Evolutionary conservation across 2,329 filamentous ascomycete genomes (phyloP).

Genomic region (Colletotrichum eleusines): DNA sequence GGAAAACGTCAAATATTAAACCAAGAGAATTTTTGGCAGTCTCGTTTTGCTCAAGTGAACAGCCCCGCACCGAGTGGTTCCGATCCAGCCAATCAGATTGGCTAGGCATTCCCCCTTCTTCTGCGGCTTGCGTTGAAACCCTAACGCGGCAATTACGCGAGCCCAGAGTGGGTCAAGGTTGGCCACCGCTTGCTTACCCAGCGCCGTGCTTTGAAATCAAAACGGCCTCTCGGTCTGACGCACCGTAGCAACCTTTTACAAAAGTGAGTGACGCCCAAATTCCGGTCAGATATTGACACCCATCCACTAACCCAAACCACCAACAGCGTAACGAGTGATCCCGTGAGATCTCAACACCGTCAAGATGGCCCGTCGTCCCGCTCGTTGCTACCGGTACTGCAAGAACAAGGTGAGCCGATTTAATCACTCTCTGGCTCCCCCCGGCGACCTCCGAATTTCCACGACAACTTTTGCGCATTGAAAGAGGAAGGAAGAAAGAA

Average conservation of each 20-base stretch:
- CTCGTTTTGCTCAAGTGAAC: constrained; percentile 20
- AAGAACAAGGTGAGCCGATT: constrained; percentile 93
- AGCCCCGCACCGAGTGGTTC: not conserved
- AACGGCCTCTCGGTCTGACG: constrained; percentile 48
- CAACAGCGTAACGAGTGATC: constrained; percentile 49
- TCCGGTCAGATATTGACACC: constrained; percentile 44
- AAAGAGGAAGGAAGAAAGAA: constrained; percentile 13
- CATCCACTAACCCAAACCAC: constrained; percentile 52
- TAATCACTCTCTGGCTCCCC: constrained; percentile 8
- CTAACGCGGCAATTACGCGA: constrained; percentile 24
- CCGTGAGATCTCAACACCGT: constrained; percentile 64
- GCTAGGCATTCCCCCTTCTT: not conserved
- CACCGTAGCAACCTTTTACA: constrained; percentile 36
- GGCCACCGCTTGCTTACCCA: constrained; percentile 37
- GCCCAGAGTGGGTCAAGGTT: constrained; percentile 14
- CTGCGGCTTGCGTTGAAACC: not conserved
- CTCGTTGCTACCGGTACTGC: constrained; percentile 99
- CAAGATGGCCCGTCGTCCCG: constrained; percentile 99
- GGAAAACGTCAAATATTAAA: not conserved
- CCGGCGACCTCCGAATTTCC: constrained; percentile 16
- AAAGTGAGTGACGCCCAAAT: constrained; percentile 35
- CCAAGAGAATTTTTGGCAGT: not conserved
- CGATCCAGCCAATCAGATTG: constrained; percentile 1
- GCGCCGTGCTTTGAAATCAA: constrained; percentile 68
- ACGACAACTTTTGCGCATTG: constrained; percentile 33